Base-by-base conservation (phyloP, 768 basidiomycete species). In the Kwoniella bestiolae region DNA sequence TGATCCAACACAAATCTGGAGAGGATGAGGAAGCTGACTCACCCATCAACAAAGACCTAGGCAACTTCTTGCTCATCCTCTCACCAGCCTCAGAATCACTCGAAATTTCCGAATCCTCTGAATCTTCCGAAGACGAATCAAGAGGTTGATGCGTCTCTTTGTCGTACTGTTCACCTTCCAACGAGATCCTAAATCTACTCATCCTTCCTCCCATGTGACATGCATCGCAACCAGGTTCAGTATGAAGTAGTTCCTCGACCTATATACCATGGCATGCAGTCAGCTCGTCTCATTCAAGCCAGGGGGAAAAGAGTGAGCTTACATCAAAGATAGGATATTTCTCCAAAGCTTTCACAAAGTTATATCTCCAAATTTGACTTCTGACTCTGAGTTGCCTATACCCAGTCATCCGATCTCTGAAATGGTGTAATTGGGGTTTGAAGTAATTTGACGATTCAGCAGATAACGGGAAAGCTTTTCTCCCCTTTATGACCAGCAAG, bases 321-420 rank as follows among this genome's bases (percentile, higher is more conserved):
- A 90, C 75, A 18, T 85, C 82, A 59, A 92, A 86, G 1, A 85
- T 82, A 0, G 93, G 92, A 78, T 88, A 89, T 53, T 69, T 86
- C 73, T 90, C 86, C 14, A 96, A 79, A 2, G 84, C 74, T 45
- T 83, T 84, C 70, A 86, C 91, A 82, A 90, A 91, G 11, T 85
- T 83, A 1, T 87, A 84, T 62, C 84, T 83, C 93, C 93, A 96
- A 11, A 91, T 86, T 29, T 91, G 91, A n/a, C 91, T 92, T 7
- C 89, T 84, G 5, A 94, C 90, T 14, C 91, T 81, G 1, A 90
- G 89, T 75, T 92, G 90, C 63, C 86, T 83, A 64, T 90, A 82
- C 2, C 90, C 89, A 7, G 80, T 82, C 83, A 94, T 77, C 75
- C 91, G 61, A 18, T 73, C 41, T 21, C 74, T 45, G 16, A 70